Base-by-base conservation (phyloP, 83 land plant species). In the Larix sibirica region DNA sequence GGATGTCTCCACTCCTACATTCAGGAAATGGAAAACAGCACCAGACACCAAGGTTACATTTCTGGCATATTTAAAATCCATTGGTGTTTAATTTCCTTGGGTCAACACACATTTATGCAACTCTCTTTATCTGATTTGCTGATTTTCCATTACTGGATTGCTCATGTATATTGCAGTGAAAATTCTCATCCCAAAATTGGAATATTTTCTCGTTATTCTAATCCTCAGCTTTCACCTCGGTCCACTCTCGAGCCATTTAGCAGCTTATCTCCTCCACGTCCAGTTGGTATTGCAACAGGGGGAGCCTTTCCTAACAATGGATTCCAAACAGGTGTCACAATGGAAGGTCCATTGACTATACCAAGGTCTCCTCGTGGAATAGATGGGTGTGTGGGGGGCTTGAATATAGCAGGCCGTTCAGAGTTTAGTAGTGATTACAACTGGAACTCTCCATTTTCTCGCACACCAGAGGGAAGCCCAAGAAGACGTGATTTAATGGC, bases 191-290 rank as follows among this genome's bases (percentile, higher is more conserved):
- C 77, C 66, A 85, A 91, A 83, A 56, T 66, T 81, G 85, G 90
- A 76, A 54, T 62, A 78, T 84, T 84, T 78, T n/a, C 74, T 59
- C 80, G 63, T 40, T 78, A 54, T 38, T 81, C 80, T 6, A 80
- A 40, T 12, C 78, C 61, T 21, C 82, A 71, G 76, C 81, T 56
- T 68, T 85, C 91, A 54, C 88, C 89, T 40, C 83, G 86, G 26
- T 91, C 89, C 36, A 87, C 83, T n/a, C 91, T 86, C 13, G 89
- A 86, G 59, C 74, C 85, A 28, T 69, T 80, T 70, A 84, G 85
- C 64, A 79, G 80, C 59, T 42, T 86, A 26, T 90, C 88, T 64
- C 90, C 92, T 69, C 88, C 82, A 26, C 66, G 26, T 26, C 61
- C 54, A 38, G 56, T 31, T 65, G 63, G 18, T 59, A 59, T 24